Conservation (phyloP, 2,329 filamentous ascomycete species). For the Aspergillus ustus region DNA sequence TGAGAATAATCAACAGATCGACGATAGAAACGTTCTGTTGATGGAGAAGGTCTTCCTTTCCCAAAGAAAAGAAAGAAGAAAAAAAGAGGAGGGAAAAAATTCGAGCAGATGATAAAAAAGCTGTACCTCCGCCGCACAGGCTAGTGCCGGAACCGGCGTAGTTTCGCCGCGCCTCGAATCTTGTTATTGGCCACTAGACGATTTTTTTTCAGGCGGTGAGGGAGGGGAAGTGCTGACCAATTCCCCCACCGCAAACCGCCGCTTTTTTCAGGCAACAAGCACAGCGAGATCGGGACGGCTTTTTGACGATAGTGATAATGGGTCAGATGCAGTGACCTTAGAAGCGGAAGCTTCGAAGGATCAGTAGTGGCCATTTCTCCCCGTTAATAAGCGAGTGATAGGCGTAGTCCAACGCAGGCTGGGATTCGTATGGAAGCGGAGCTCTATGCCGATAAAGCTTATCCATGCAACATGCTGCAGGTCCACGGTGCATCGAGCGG, state of each 20-base stretch:
- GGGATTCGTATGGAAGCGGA: background rate
- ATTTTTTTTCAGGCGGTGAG: conserved; percentile 33
- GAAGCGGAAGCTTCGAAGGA: background rate
- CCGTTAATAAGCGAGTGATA: background rate
- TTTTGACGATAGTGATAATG: background rate
- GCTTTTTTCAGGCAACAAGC: background rate
- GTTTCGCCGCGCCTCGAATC: conserved; percentile 9
- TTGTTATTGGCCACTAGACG: conserved; percentile 39
- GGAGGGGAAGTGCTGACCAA: conserved; percentile 19
- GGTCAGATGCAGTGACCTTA: background rate
- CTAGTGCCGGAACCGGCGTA: conserved; percentile 30
- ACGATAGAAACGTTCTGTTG: conserved; percentile 54
- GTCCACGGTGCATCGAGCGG: background rate
- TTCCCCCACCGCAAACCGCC: conserved; percentile 1
- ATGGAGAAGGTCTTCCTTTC: conserved; percentile 65
- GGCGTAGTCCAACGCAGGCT: background rate
- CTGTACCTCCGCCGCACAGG: conserved; percentile 35
- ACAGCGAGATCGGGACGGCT: background rate
- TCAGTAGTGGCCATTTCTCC: background rate
- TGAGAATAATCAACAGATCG: conserved; percentile 49
- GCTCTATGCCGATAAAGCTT: background rate
- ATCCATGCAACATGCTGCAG: background rate
- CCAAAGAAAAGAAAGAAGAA: conserved; percentile 58
- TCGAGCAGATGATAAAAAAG: conserved; percentile 34
- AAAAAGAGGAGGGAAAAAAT: conserved; percentile 38